Evolutionary conservation across 768 basidiomycete species (phyloP).

Genomic region (Boletus sensibilis): DNA sequence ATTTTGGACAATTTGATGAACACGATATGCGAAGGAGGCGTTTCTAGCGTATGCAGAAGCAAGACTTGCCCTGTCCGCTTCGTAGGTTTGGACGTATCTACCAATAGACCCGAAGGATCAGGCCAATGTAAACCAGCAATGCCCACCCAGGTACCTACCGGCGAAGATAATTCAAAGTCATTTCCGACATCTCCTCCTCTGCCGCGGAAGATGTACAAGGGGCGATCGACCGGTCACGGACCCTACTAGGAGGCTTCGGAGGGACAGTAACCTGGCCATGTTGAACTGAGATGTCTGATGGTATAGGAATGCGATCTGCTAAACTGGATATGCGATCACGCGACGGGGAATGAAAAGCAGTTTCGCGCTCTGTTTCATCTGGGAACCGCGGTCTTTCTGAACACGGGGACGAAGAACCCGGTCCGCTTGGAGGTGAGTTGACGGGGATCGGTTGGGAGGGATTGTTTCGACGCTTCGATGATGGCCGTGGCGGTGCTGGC

Average conservation of each 20-base stretch:
- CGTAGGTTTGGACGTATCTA: slow-evolving; percentile 34
- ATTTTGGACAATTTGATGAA: slow-evolving; percentile 11
- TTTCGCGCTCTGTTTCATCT: slow-evolving; percentile 4
- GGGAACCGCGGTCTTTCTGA: background rate
- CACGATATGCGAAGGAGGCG: slow-evolving; percentile 33
- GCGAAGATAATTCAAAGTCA: slow-evolving; percentile 31
- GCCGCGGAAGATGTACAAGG: slow-evolving; percentile 1
- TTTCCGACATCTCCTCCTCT: slow-evolving; percentile 29
- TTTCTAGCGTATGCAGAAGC: slow-evolving; percentile 32
- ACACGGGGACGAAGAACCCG: background rate
- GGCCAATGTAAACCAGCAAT: background rate
- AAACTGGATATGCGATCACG: background rate
- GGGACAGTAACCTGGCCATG: background rate
- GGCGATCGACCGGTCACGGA: background rate
- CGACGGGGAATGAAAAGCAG: background rate
- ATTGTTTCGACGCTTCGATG: slow-evolving; percentile 7
- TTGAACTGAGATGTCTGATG: background rate
- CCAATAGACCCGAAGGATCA: slow-evolving; percentile 5
- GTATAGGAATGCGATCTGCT: background rate
- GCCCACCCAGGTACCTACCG: slow-evolving; percentile 20
- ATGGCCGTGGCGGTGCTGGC: slow-evolving; percentile 22
- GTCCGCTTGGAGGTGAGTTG: background rate
- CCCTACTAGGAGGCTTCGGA: background rate
- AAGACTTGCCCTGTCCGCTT: slow-evolving; percentile 32
- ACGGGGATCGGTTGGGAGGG: background rate